Evolutionary conservation across 768 basidiomycete species (phyloP), one percentile per base, ranked within the genome.

Genomic region (Pleurotus tuoliensis): DNA sequence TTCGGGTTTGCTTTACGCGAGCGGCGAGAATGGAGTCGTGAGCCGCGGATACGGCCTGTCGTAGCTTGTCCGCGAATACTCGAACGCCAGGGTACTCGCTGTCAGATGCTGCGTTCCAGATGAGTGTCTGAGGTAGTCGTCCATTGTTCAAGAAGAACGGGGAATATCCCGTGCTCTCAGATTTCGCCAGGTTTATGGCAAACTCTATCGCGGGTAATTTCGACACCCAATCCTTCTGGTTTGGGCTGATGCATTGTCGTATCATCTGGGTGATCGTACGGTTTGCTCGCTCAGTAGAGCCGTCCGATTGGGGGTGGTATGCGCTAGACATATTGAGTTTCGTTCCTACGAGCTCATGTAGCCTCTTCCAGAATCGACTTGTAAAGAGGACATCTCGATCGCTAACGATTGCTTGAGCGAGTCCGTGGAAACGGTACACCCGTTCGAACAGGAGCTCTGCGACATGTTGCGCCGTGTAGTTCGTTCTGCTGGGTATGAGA

Each of bases 181-280:
- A 75, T 40, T 69, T 63, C 38, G 61, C 60, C 27, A 27, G 3
- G 7, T 27, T 27, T 1, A 27, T 27, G 7, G 27, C 27, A 4
- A 27, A 27, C 3, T 27, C 27, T 4, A 27, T 27, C 1, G 27
- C 27, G 1, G 27, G 27, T 27, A 27, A 3, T 3, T 4, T 27
- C 1, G 27, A 27, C 1, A 27, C 27, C 27, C 27, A 27, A 27
- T 27, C 27, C 4, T 27, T 27, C 55, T 71, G 69, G 40, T 66
- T 54, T 6, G 58, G 52, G 1, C 44, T 7, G 0, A 71, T 60
- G 44, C 62, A 67, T 22, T 60, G 57, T 41, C 65, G 20, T 11
- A 71, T 47, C 67, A 70, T 71, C 40, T 71, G 69, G 5, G 58
- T 65, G 7, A 70, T 60, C 0, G 68, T 71, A 15, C 58, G 58